Evolutionary conservation across 345 rosid species (phyloP).

Genomic region (Cochlearia excelsa): DNA sequence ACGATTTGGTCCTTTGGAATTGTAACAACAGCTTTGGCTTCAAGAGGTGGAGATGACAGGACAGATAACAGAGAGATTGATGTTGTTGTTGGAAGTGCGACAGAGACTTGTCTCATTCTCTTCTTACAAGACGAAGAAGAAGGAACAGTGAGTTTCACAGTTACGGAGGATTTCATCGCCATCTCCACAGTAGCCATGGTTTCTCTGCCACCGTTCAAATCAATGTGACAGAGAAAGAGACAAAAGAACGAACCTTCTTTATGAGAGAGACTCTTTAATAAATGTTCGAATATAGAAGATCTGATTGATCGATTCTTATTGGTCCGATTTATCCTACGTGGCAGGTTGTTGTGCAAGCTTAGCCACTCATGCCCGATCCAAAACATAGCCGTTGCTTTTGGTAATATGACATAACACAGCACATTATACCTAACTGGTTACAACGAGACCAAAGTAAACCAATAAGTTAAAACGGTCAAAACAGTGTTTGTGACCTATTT

Average conservation of each 20-base stretch:
- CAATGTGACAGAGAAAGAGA: constrained; percentile 31
- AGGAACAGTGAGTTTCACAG: constrained; percentile 43
- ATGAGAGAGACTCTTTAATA: too few relatives aligned
- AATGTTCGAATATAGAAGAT: constrained; percentile 2
- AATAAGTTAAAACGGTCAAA: too few relatives aligned
- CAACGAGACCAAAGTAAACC: too few relatives aligned
- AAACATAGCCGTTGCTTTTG: not conserved
- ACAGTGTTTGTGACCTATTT: too few relatives aligned
- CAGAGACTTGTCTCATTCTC: constrained; percentile 42
- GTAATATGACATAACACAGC: too few relatives aligned
- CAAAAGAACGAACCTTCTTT: constrained; percentile 8
- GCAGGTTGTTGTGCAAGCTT: constrained; percentile 12
- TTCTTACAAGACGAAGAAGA: constrained; percentile 42
- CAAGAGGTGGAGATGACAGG: constrained; percentile 48
- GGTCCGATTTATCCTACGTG: constrained; percentile 32
- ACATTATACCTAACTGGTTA: too few relatives aligned
- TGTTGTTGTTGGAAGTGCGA: constrained; percentile 59
- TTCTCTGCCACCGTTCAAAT: constrained; percentile 25
- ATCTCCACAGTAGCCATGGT: constrained; percentile 46
- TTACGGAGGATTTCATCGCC: constrained; percentile 50
- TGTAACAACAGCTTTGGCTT: constrained; percentile 63
- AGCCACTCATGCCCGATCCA: constrained; percentile 33
- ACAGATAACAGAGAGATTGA: constrained; percentile 59
- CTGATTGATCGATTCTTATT: constrained; percentile 21
- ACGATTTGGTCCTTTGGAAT: constrained; percentile 80